Base-by-base conservation (phyloP, 2,329 filamentous ascomycete species). In the Venturia effusa region DNA sequence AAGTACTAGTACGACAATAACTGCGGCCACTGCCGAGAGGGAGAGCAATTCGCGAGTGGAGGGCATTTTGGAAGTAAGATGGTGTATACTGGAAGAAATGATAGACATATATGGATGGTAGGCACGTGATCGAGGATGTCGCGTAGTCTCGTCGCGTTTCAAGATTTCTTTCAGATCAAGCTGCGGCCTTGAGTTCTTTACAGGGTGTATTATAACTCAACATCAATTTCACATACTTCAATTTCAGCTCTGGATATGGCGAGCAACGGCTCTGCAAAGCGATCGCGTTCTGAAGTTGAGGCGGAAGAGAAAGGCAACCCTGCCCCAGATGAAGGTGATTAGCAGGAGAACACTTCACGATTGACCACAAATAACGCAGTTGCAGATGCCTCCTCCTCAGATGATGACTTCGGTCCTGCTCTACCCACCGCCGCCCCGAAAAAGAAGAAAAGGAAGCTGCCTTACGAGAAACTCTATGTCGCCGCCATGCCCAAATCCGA, bases 381-480 rank as follows among this genome's bases (percentile, higher is more conserved):
- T 57, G 11, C 59, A 60, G 59, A 60, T 40, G 59, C 34, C 30
- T 95, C 90, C 41, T 93, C 89, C 3, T 89, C 91, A 64, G 77
- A 79, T 66, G 92, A 97, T 77, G 92, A 96, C 73, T 94, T 97
- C 79, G 94, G 94, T 54, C 94, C 94, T 34, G 88, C 93, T 69
- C 84, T 97, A 37, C 93, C 94, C 54, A 88, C 91, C 1, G 83
- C 87, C 61, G 87, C 83, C 24, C 85, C 87, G 1, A 89, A 86
- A 63, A 93, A 93, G 80, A 96, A 95, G 83, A 97, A 96, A 79
- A 87, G 90, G 67, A 90, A 90, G 70, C 85, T 99, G 2, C 91
- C 90, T 1, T 93, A 97, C 78, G 93, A 97, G 77, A 96, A 94
- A 75, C 86, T 97, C 70, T 97, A 97, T 76, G 80, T 97, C 67